A percentile compares a stretch with the other conserved stretches of the same genome.
Evolutionary conservation across 2,329 filamentous ascomycete species (phyloP).

Genomic region (Ophiostoma fasciatum): DNA sequence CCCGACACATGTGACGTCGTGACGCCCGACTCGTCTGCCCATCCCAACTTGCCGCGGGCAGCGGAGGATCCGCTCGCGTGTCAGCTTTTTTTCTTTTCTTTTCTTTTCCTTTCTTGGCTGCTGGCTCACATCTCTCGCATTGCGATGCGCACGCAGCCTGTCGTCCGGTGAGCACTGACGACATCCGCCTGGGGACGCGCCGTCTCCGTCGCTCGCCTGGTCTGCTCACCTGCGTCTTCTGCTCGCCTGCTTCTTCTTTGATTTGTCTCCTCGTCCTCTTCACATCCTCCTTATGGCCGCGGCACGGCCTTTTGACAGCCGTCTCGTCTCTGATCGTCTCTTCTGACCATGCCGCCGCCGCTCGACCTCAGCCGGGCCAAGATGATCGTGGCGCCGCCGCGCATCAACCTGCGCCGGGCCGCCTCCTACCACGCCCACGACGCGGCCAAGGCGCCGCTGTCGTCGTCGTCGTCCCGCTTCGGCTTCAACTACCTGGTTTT

Average conservation of each 20-base stretch:
- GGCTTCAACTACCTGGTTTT: conserved; percentile 53
- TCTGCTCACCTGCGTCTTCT: background rate
- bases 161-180: no score
- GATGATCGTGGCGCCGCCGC: conserved; percentile 37
- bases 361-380: conserved; percentile 31
- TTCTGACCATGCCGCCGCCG: conserved; percentile 27
- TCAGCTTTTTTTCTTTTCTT: background rate
- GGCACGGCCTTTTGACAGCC: background rate
- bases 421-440: conserved; percentile 29
- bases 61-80: no score
- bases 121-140: no score
- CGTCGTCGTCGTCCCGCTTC: conserved; percentile 47
- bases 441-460: conserved; percentile 29
- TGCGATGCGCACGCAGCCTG: no score
- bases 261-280: background rate
- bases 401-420: conserved; percentile 43
- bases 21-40: no score
- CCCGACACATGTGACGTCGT: no score
- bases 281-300: background rate
- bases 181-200: no score
- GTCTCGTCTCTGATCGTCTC: background rate
- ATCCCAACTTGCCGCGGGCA: no score
- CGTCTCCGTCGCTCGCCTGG: background rate
- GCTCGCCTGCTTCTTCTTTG: background rate
- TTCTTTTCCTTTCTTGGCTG: background rate